These are phyloP conservation scores for Yamadazyma tumulicola DNA, from an alignment of 805 yeast genomes.

Conservation along the genomic window DNA sequence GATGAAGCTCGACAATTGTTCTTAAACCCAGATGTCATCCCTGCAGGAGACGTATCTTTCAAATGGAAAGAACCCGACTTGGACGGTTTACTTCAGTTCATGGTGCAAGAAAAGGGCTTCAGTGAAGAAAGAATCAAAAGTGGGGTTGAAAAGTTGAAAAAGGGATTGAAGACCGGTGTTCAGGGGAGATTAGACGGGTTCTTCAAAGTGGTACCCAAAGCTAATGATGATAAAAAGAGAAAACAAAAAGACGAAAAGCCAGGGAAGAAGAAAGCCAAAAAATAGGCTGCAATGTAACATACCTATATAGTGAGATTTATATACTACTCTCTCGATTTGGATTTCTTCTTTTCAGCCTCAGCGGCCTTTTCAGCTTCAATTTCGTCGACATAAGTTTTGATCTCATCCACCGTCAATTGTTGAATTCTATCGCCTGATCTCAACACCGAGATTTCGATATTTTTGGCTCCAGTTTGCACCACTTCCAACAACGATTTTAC, in stretches of 20 bases:
- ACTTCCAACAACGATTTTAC: constrained; percentile 88
- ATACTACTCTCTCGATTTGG: constrained; percentile 22
- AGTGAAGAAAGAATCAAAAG: constrained; percentile 86
- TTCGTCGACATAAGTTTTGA: constrained; percentile 69
- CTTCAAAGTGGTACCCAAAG: constrained; percentile 64
- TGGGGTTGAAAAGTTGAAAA: constrained; percentile 82
- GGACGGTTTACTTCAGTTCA: constrained; percentile 74
- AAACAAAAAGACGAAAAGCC: constrained; percentile 22
- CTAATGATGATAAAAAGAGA: constrained; percentile 30
- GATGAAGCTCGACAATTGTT: constrained; percentile 84
- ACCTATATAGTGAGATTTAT: neutral
- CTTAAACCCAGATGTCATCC: constrained; percentile 72
- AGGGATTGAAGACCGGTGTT: constrained; percentile 78
- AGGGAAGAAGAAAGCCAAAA: constrained; percentile 25
- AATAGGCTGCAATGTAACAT: constrained; percentile 6
- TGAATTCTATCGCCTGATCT: constrained; percentile 62
- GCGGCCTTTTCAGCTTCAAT: constrained; percentile 86
- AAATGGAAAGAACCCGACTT: constrained; percentile 90
- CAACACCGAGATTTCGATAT: constrained; percentile 89
- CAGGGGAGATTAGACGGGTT: constrained; percentile 94
- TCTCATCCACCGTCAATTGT: constrained; percentile 63
- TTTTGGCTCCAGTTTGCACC: constrained; percentile 96
- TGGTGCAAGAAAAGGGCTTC: constrained; percentile 87
- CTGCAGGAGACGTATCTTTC: constrained; percentile 58
- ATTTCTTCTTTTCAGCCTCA: constrained; percentile 72